phyloP scores from a whole-genome alignment of 768 basidiomycete genomes.

The Pleurotus djamor region DNA sequence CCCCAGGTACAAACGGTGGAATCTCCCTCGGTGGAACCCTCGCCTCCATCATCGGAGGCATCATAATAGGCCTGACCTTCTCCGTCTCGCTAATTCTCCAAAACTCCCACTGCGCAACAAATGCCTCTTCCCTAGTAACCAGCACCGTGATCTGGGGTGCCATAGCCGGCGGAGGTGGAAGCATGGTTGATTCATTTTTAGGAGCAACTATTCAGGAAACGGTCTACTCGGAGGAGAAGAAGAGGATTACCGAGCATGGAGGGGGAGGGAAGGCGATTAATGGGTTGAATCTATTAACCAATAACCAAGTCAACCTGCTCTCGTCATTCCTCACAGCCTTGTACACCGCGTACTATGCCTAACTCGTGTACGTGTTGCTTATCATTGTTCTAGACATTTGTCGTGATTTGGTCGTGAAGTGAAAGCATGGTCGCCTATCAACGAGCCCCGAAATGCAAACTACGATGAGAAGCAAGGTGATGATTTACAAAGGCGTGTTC shows the following conservation, averaged over 20 bases:
- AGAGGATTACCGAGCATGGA: constrained; percentile 61
- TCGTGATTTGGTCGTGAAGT: too few relatives aligned
- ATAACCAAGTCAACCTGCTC: constrained; percentile 64
- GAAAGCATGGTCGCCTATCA: too few relatives aligned
- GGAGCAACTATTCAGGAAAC: constrained; percentile 88
- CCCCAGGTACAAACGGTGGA: constrained; percentile 90
- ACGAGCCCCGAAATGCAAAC: too few relatives aligned
- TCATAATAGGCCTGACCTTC: constrained; percentile 65
- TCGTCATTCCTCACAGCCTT: constrained; percentile 13
- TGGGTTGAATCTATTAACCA: constrained; percentile 73
- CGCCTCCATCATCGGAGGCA: constrained; percentile 72
- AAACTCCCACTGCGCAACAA: constrained; percentile 48
- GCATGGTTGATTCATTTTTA: constrained; percentile 82
- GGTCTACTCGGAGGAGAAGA: constrained; percentile 60
- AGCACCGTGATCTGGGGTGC: constrained; percentile 58
- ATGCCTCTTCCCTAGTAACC: constrained; percentile 33
- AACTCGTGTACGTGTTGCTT: background rate
- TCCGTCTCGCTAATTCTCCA: constrained; percentile 58
- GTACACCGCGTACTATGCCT: constrained; percentile 3
- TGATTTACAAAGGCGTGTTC: too few relatives aligned
- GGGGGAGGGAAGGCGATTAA: constrained; percentile 44
- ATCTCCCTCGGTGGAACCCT: constrained; percentile 75
- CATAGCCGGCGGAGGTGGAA: constrained; percentile 73
- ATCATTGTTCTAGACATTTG: background rate
- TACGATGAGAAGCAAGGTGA: too few relatives aligned